Percentiles rank a stretch among this genome's conserved stretches.
These are phyloP conservation scores for Haplographium delicatum DNA, from an alignment of 495 filamentous ascomycete genomes.

Conservation along the genomic window DNA sequence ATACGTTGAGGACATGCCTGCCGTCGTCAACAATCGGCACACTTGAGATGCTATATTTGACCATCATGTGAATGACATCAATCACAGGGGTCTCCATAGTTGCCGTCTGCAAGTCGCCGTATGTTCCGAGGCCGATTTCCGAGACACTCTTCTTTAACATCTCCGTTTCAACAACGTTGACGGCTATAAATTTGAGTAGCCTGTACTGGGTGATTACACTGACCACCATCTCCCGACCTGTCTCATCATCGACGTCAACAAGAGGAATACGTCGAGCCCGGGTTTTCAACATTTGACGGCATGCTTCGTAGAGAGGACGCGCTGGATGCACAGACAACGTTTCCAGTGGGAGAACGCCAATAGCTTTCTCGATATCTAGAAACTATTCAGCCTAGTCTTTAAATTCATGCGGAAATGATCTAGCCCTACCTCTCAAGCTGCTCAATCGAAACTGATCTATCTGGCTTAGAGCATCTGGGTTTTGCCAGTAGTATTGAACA, in stretches of 20 bases:
- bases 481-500: constrained; percentile 99
- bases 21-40: constrained; percentile 87
- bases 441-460: constrained; percentile 93
- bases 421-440: constrained; percentile 73
- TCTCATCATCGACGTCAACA: constrained; percentile 93
- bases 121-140: constrained; percentile 84
- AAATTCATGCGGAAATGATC: background rate
- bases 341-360: constrained; percentile 86
- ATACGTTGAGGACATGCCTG: constrained; percentile 85
- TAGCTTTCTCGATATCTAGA: constrained; percentile 87
- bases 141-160: constrained; percentile 81
- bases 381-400: constrained; percentile 14
- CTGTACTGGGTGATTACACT: constrained; percentile 97
- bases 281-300: constrained; percentile 88
- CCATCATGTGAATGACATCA: constrained; percentile 91
- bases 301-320: constrained; percentile 88
- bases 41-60: constrained; percentile 87
- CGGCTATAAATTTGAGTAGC: constrained; percentile 96
- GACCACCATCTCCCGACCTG: constrained; percentile 84
- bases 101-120: constrained; percentile 72
- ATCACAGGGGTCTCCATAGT: constrained; percentile 91
- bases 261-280: constrained; percentile 90
- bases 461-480: constrained; percentile 79
- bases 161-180: constrained; percentile 90
- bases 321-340: constrained; percentile 92